phyloP scores from a whole-genome alignment of 2,329 filamentous ascomycete genomes.

The Parastagonospora nodorum region DNA sequence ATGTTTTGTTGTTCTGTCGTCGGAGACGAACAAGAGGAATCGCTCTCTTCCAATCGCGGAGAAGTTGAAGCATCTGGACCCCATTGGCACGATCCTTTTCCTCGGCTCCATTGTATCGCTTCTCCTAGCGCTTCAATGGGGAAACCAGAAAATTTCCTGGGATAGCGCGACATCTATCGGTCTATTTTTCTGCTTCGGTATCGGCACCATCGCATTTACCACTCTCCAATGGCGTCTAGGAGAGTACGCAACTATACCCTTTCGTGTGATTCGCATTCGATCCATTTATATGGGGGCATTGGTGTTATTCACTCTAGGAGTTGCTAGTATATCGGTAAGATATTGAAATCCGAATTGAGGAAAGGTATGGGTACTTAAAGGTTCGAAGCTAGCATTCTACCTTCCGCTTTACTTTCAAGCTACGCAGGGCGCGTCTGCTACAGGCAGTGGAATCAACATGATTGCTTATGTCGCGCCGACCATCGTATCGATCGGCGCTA shows the following conservation, averaged over 20 bases:
- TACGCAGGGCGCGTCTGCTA: constrained; percentile 29
- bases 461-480: constrained; percentile 1
- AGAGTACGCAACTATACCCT: constrained; percentile 34
- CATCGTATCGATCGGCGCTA: constrained; percentile 1
- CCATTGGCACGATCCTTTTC: constrained; percentile 45
- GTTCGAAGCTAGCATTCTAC: constrained; percentile 39
- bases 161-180: constrained; percentile 49
- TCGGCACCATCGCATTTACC: constrained; percentile 26
- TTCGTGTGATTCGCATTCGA: constrained; percentile 40
- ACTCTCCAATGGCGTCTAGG: constrained; percentile 6
- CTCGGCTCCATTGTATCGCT: constrained; percentile 47
- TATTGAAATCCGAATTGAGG: background rate
- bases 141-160: constrained; percentile 49
- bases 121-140: constrained; percentile 54
- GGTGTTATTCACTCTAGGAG: constrained; percentile 28
- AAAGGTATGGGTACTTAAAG: background rate
- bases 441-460: constrained; percentile 4
- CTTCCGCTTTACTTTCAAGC: constrained; percentile 49
- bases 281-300: constrained; percentile 32
- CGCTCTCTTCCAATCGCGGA: background rate
- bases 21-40: background rate
- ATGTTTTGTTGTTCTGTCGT: background rate
- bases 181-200: constrained; percentile 53
- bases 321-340: constrained; percentile 24
- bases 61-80: constrained; percentile 6